Evolutionary conservation across 441 rosid genomes (phyloP).

Genomic region (Arabidopsis lyrata): DNA sequence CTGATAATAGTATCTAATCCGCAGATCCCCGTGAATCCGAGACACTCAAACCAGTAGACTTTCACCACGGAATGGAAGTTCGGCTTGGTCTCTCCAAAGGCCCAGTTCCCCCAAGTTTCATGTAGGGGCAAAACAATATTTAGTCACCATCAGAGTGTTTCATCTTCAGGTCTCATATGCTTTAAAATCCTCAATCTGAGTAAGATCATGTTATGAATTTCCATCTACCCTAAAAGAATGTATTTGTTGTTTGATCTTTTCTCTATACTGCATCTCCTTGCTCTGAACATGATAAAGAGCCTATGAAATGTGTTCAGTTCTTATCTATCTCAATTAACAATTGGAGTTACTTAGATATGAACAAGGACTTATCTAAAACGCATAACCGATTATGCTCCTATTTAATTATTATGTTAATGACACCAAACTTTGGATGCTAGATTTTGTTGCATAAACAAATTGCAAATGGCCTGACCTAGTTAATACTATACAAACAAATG

Average conservation of each 20-base stretch:
- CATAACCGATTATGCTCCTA: too few relatives aligned
- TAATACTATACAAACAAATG: background rate
- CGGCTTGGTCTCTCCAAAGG: conserved; percentile 74
- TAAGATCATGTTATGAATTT: conserved; percentile 7
- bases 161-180: conserved; percentile 1
- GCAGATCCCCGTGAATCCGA: conserved; percentile 88
- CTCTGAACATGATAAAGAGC: background rate
- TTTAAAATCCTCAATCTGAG: background rate
- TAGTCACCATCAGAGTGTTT: background rate
- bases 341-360: too few relatives aligned
- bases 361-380: too few relatives aligned
- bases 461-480: background rate
- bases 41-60: conserved; percentile 60
- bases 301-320: background rate
- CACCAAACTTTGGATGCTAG: background rate
- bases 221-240: background rate
- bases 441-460: background rate
- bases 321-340: background rate
- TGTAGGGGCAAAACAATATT: conserved; percentile 33
- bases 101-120: conserved; percentile 69
- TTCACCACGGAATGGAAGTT: conserved; percentile 88
- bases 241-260: background rate
- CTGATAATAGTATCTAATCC: conserved; percentile 1
- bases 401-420: background rate
- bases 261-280: background rate